Base-by-base conservation (phyloP, 306 rosid genomes). In the Prunus armeniaca region DNA sequence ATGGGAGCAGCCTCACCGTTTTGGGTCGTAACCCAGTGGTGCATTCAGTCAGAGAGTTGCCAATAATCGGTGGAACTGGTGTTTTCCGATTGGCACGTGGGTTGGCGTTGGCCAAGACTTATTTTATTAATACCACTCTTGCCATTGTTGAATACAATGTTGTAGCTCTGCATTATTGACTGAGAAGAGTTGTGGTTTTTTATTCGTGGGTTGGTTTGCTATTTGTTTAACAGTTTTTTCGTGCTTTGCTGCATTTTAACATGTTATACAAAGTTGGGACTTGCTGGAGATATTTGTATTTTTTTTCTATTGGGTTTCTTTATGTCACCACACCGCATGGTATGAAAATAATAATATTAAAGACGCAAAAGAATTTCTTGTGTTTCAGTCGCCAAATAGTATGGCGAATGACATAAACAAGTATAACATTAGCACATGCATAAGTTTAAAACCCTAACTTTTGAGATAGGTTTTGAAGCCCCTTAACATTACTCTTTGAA, bases 71-170 rank as follows among this genome's bases (percentile, higher is more conserved):
- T 1, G 72, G 78, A 34, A 75, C 78, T 14, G 64, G 78, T 5
- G 60, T 50, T 64, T 75, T 75, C 34, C 47, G 78, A 8, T 64
- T 24, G 71, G 77, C 66, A 8, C 72, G 58, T 24, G 82, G 82
- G 12, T 62, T 62, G 34, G 76, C 17, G 0, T 2, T 11, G 9
- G 71, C 18, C 5, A 71, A 63, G 67, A 70, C 58, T 3, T 63
- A 49, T 19, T n/a, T 28, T 25, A 1, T 2, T 6, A 32, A 74
- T n/a, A 0, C 30, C 2, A 62, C 19, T 62, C 8, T 18, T 45
- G 71, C 51, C 52, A 30, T 19, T 27, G 71, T 50, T 15, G 62
- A 74, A 49, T 74, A 63, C n/a, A 30, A 49, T 49, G 20, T 49
- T 63, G 34, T 32, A 3, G 38, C 30, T 62, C 1, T 63, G 13